A percentile compares a stretch with the other conserved stretches of the same genome.
Conservation (phyloP, 2,329 filamentous ascomycete species). For the Aspergillus novoparasiticus region DNA sequence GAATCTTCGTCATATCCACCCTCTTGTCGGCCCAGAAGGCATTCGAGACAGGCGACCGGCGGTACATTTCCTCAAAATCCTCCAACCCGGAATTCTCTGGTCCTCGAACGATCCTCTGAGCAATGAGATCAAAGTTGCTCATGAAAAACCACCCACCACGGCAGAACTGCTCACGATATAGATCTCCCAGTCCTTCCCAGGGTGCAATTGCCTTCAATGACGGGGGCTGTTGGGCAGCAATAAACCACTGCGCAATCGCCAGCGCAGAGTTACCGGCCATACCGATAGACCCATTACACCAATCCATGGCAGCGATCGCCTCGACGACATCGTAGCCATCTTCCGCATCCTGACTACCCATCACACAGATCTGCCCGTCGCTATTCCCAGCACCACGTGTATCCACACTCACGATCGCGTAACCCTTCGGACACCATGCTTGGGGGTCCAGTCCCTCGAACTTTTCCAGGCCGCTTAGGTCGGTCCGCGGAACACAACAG, state of each 20-base stretch:
- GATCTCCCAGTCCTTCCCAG: conserved; percentile 51
- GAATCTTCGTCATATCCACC: conserved; percentile 39
- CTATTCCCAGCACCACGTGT: conserved; percentile 36
- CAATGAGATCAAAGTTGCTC: conserved; percentile 48
- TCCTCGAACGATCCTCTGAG: conserved; percentile 40
- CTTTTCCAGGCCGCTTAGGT: conserved; percentile 39
- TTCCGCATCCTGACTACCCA: conserved; percentile 49
- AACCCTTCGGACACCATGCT: conserved; percentile 34
- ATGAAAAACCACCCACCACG: conserved; percentile 45
- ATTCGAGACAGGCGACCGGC: conserved; percentile 35
- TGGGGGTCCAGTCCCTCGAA: conserved; percentile 49
- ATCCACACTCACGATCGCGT: conserved; percentile 40
- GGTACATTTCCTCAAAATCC: conserved; percentile 48
- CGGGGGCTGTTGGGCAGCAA: conserved; percentile 47
- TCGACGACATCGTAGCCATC: conserved; percentile 52
- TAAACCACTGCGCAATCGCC: conserved; percentile 47
- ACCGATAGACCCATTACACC: conserved; percentile 50
- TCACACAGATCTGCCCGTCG: conserved; percentile 41
- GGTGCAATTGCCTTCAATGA: conserved; percentile 48
- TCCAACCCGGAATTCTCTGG: conserved; percentile 36
- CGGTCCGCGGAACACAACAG: conserved; percentile 36
- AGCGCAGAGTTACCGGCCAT: conserved; percentile 50
- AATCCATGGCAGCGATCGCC: conserved; percentile 42
- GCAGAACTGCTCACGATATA: conserved; percentile 51
- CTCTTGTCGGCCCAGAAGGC: conserved; percentile 44